phyloP scores from a whole-genome alignment of 2,329 filamentous ascomycete species.

The Leptodontidium sp. region DNA sequence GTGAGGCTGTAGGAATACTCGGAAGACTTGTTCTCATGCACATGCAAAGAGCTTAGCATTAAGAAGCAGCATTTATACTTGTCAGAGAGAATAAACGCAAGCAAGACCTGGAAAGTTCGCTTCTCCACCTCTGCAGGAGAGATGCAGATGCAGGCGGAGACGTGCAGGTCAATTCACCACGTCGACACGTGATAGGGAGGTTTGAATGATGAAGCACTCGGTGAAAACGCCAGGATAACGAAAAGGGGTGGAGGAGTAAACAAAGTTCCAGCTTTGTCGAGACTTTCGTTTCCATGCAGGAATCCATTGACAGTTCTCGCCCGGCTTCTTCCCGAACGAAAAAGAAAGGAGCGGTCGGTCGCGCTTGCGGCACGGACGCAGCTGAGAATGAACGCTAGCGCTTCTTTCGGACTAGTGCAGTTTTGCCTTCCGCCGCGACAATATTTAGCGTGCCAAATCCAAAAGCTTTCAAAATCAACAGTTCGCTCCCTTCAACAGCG shows the following conservation, averaged over 20 bases:
- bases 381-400: neutral
- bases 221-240: no score
- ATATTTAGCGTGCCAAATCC: conserved; percentile 2
- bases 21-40: neutral
- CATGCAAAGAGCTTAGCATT: neutral
- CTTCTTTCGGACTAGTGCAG: neutral
- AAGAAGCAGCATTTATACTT: neutral
- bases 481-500: neutral
- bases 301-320: neutral
- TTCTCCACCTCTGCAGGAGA: conserved; percentile 2
- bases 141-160: neutral
- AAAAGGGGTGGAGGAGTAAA: no score
- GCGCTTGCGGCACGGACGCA: neutral
- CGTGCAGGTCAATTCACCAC: neutral
- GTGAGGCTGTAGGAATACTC: neutral
- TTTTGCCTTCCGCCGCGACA: neutral
- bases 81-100: neutral
- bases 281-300: neutral
- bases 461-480: conserved; percentile 6
- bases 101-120: neutral
- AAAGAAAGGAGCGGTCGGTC: neutral
- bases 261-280: neutral
- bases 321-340: neutral
- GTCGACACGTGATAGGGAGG: neutral
- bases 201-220: neutral